Base-by-base conservation (phyloP, 2,329 filamentous ascomycete genomes). In the Fusarium anthophilum region DNA sequence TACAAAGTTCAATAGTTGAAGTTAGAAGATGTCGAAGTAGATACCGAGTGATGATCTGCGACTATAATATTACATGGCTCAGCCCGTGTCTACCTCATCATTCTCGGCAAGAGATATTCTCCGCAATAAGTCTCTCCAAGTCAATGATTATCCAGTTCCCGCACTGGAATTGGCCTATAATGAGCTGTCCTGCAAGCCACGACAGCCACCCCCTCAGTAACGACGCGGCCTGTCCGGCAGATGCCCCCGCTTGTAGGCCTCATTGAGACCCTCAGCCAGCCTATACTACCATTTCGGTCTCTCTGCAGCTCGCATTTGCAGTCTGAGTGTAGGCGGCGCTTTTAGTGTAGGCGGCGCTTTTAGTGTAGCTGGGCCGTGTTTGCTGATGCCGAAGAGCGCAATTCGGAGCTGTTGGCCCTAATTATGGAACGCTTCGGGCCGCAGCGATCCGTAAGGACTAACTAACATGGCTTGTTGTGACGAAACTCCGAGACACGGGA, bases 361-460 rank as follows among this genome's bases (percentile, higher is more conserved):
- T 54, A 18, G 35, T 28, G 35, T 13, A n/a, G 11, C 26, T 32
- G 17, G 7, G 17, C 48, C 17, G 30, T 37, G 6, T 6, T 26
- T 24, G 6, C 8, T 8, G 30, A 37, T 26, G 6, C 48, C 11
- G 17, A 51, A 15, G 22, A 51, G 30, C 12, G 6, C 9, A 15
- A 24, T 20, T 4, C 3, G 24, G 8, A 24, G 15, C 10, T 20
- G 11, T 63, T 64, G 37, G 44, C 44, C 22, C 57, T 51, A 51
- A 26, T 4, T 14, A 45, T 15, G 17, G 37, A 51, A 20, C 63
- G 63, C 63, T 64, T 65, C 63, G 63, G 63, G 28, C 63, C 48
- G 63, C 20, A 32, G 44, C 47, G 18, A 13, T 45, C 45, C 7
- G 6, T 22, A 12, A 28, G 20, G 56, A 15, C 22, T 17, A 51